Evolutionary conservation across 176 grass and related monocot genomes (phyloP).

Genomic region (sorghum (Sorghum bicolor)): DNA sequence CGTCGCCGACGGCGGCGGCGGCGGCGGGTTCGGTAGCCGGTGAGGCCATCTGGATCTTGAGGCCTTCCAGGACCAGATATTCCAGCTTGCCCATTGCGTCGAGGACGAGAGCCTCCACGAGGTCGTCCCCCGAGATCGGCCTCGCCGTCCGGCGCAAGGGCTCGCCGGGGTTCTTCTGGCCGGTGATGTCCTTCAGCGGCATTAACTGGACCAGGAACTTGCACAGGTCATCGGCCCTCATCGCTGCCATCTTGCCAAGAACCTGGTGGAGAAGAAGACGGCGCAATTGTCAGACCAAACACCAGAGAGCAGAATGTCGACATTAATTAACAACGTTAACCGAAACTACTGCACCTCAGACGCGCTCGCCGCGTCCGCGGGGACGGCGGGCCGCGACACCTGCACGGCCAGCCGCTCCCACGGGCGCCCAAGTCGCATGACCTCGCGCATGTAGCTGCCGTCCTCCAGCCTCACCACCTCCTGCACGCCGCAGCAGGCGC

Average conservation of each 20-base stretch:
- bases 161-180: neutral
- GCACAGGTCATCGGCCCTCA: conserved; percentile 32
- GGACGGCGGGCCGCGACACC: conserved; percentile 39
- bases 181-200: conserved; percentile 48
- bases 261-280: conserved; percentile 27
- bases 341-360: conserved; percentile 41
- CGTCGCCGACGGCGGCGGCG: neutral
- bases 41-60: conserved; percentile 59
- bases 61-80: conserved; percentile 43
- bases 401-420: conserved; percentile 62
- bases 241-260: conserved; percentile 42
- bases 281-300: neutral
- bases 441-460: conserved; percentile 50
- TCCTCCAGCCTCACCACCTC: conserved; percentile 36
- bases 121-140: conserved; percentile 24
- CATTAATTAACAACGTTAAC: no score
- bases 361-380: conserved; percentile 33
- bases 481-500: neutral
- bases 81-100: conserved; percentile 45
- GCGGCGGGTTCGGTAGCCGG: neutral
- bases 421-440: conserved; percentile 31
- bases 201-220: conserved; percentile 35
- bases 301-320: neutral
- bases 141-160: neutral
- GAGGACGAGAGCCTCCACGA: conserved; percentile 44